Conservation (phyloP, 1,139 yeast genomes). For the Geotrichum klebahnii region DNA sequence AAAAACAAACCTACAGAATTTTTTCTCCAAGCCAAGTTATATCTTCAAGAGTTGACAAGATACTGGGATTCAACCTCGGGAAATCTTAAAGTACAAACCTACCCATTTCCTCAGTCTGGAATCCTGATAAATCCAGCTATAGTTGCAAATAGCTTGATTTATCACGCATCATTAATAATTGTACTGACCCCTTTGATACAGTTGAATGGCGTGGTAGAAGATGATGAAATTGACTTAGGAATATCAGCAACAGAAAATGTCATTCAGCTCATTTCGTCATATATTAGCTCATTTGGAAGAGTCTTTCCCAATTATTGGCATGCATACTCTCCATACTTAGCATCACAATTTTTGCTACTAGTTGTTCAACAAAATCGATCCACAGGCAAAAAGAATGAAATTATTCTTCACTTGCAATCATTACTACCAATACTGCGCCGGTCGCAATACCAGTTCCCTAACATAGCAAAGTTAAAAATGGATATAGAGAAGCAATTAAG, state of each 20-base stretch:
- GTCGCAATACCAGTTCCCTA: conserved; percentile 8
- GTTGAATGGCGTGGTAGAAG: not conserved
- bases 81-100: conserved; percentile 10
- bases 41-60: conserved; percentile 5
- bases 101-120: conserved; percentile 6
- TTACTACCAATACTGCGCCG: conserved; percentile 6
- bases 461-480: not conserved
- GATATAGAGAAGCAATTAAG: conserved; percentile 3
- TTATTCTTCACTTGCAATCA: conserved; percentile 5
- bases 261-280: conserved; percentile 3
- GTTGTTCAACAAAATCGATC: conserved; percentile 8
- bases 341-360: conserved; percentile 8
- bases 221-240: conserved; percentile 7
- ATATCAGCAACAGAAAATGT: conserved; percentile 13
- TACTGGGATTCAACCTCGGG: conserved; percentile 11
- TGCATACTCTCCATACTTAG: conserved; percentile 17
- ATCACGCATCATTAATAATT: conserved; percentile 10
- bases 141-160: conserved; percentile 15
- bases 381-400: not conserved
- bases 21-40: conserved; percentile 4
- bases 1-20: conserved; percentile 2
- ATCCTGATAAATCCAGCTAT: conserved; percentile 13
- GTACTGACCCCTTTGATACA: conserved; percentile 6
- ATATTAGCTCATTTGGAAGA: conserved; percentile 14
- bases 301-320: conserved; percentile 19